Evolutionary conservation across 2,329 filamentous ascomycete species (phyloP).

Genomic region (Ophiostoma australiae): DNA sequence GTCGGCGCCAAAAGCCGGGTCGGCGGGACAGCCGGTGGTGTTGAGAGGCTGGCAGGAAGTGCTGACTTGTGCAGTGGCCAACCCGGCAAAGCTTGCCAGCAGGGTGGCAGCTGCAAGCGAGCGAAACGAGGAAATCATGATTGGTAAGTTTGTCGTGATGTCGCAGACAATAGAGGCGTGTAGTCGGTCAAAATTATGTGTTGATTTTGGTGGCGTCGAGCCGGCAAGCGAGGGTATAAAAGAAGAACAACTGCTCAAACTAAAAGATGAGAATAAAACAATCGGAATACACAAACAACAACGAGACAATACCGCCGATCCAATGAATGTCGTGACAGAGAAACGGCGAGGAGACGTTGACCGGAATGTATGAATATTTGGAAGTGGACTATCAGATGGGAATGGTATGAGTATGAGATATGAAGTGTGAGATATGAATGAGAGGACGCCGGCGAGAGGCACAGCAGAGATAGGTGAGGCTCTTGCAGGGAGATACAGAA

Average conservation of each 20-base stretch:
- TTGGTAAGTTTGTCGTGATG: neutral
- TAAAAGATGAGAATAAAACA: neutral
- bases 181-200: neutral
- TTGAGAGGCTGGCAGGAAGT: slow-evolving; percentile 75
- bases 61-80: slow-evolving; percentile 61
- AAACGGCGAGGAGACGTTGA: neutral
- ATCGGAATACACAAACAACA: neutral
- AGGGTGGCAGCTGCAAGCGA: neutral
- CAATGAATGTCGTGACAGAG: neutral
- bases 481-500: neutral
- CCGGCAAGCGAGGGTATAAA: neutral
- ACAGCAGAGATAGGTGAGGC: neutral
- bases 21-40: slow-evolving; percentile 58
- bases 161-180: neutral
- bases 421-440: neutral
- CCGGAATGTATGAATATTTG: neutral
- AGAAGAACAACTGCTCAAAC: neutral
- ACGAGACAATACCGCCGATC: neutral
- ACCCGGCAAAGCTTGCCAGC: slow-evolving; percentile 11
- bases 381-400: neutral
- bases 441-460: slow-evolving; percentile 9
- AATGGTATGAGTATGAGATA: neutral
- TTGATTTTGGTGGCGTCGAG: neutral
- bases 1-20: slow-evolving; percentile 64
- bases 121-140: neutral